Evolutionary conservation across 2,329 filamentous ascomycete species (phyloP).

Genomic region (Claviceps sorghi): DNA sequence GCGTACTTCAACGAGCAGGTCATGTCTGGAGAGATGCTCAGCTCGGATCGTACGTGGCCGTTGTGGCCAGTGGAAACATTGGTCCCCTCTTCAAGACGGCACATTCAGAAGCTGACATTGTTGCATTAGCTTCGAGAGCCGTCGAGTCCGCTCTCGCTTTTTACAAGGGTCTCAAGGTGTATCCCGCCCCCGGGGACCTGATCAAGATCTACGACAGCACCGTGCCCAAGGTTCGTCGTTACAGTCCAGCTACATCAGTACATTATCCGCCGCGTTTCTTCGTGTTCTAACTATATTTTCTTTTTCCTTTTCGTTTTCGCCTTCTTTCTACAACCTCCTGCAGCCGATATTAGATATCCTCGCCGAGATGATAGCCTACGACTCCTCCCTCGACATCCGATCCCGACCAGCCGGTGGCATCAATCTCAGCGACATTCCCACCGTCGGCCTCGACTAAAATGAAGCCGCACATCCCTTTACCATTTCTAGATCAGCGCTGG

Average conservation of each 20-base stretch:
- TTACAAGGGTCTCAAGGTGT: constrained; percentile 97
- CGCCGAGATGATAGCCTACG: constrained; percentile 94
- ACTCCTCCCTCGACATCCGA: constrained; percentile 55
- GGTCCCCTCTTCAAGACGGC: neutral
- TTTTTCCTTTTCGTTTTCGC: neutral
- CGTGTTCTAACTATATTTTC: neutral
- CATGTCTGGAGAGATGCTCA: constrained; percentile 70
- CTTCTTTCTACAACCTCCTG: neutral
- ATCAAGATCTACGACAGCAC: constrained; percentile 98
- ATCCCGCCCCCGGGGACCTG: constrained; percentile 81
- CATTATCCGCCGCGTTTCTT: neutral
- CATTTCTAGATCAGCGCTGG: neutral
- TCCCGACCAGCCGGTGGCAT: constrained; percentile 22
- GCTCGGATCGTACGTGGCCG: constrained; percentile 52
- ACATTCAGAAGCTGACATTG: neutral
- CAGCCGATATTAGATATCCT: constrained; percentile 88
- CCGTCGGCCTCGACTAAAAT: constrained; percentile 38
- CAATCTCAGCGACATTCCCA: constrained; percentile 34
- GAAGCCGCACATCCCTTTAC: neutral
- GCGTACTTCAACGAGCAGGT: constrained; percentile 95
- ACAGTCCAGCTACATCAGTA: neutral
- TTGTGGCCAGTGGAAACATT: neutral
- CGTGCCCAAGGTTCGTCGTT: constrained; percentile 62
- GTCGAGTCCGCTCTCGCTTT: constrained; percentile 86
- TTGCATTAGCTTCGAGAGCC: constrained; percentile 43